Evolutionary conservation across 106 monocot genomes (phyloP), one percentile per base, ranked within the genome.

Genomic region (Dendrobium huoshanense): DNA sequence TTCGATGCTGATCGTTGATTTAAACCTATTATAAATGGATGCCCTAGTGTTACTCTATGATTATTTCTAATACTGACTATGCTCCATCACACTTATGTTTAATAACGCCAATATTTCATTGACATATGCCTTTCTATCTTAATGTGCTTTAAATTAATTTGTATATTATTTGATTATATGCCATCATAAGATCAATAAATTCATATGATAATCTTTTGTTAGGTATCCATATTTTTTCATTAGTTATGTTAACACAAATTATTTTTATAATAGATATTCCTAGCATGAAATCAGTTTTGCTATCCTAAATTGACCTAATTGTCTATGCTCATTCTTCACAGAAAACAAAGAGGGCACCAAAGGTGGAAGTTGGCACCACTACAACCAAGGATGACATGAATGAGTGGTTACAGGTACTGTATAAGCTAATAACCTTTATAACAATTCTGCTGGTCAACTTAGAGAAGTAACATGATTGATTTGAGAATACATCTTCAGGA

Each of bases 291-390:
- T 61, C 15, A 51, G 13, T 51, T 51, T 51, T 13, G 51, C 13
- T 51, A 51, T 22, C 5, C 8, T 58, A 58, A 58, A 58, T 19
- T 58, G 20, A 61, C 61, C 20, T 22, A 61, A 61, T n/a, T 61
- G 5, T 61, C 22, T 70, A 31, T 70, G 9, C 33, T 31, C 48
- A 25, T 76, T 76, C 5, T 18, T 11, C 47, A 1, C 55, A 94
- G 94, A 94, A 91, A 90, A 85, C 91, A 43, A 91, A 91, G 88
- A 94, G 75, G 78, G 77, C 82, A 5, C 78, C 87, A 13, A 94
- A 94, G 81, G 94, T 94, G 79, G 94, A 94, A 88, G 89, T 94
- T 1, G 94, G 94, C 55, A 94, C 94, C 4, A 56, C 82, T 43
- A 81, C 85, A 27, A 83, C 85, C 49, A 91, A 89, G 65, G 87